Base-by-base conservation (phyloP, 2,329 filamentous ascomycete genomes). In the Colletotrichum salicis region DNA sequence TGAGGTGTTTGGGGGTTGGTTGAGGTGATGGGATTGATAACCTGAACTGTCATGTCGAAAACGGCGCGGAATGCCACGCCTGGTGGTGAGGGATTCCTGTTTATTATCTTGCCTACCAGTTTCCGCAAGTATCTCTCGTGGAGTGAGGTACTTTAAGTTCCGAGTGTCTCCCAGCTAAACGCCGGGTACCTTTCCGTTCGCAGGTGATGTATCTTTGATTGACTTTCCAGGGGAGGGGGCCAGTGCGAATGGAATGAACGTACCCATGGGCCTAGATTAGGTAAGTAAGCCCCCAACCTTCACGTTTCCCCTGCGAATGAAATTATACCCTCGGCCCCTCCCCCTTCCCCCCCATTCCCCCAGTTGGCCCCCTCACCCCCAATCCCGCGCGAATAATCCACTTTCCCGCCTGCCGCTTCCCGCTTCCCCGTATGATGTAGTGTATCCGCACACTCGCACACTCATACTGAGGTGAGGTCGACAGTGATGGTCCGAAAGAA, bases 1-100 rank as follows among this genome's bases (percentile, higher is more conserved):
- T 41, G 37, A 41, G 13, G 37, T 48, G 41, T 5, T 48, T n/a
- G 19, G 54, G 10, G 56, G 62, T 56, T 66, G 65, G 64, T 67
- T 54, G 58, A 45, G 62, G 48, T 65, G 62, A 70, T 66, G 48
- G 59, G 62, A 70, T 66, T 70, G 67, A 70, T 70, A 70, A 70
- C 41, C 19, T 48, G 41, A 48, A 48, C 45, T 55, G 35, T 66
- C 62, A 61, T 70, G 63, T 67, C 8, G 41, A 58, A 70, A 65
- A 60, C 62, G 57, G 64, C 45, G 52, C 37, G 51, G 52, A 51
- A 58, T 57, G 51, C 64, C 63, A 45, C 56, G 35, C 24, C 19
- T 29, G 15, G 48, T 11, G 37, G 48, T 11, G 37, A 11, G 57
- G 35, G 35, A 29, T 45, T 6, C 12, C 22, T n/a, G 3, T 19